A percentile compares a stretch with the other conserved stretches of the same genome.
Conservation (phyloP, 2,329 filamentous ascomycete genomes). For the Trichoderma polysporum region DNA sequence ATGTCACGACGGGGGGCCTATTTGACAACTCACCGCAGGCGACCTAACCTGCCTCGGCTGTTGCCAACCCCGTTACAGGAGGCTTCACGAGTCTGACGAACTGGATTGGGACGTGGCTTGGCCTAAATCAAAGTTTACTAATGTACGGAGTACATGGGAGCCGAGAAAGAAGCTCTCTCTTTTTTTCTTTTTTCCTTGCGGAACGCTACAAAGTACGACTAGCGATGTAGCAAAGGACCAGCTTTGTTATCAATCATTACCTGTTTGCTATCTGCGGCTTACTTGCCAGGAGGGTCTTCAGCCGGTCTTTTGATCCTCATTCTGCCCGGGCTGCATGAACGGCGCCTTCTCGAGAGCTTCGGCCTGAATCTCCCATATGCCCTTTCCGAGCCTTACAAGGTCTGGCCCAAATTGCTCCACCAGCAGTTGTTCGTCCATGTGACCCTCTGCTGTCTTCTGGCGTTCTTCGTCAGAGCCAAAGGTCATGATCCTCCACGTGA, state of each 20-base stretch:
- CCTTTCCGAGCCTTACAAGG: conserved; percentile 33
- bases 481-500: conserved; percentile 40
- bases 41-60: conserved; percentile 6
- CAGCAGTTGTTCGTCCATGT: conserved; percentile 24
- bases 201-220: background rate
- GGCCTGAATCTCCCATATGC: conserved; percentile 39
- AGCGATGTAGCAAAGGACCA: too few species aligned
- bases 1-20: conserved; percentile 3
- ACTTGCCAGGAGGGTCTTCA: background rate
- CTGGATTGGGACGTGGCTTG: conserved; percentile 16
- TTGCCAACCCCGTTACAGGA: background rate
- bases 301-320: conserved; percentile 1
- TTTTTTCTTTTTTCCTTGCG: background rate
- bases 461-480: conserved; percentile 36
- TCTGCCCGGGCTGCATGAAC: conserved; percentile 26
- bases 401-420: conserved; percentile 38
- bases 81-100: background rate
- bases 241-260: background rate
- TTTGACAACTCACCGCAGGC: conserved; percentile 17
- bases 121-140: conserved; percentile 10
- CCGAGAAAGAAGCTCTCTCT: background rate
- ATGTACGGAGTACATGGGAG: background rate
- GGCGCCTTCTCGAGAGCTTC: conserved; percentile 32
- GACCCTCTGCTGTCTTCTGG: background rate
- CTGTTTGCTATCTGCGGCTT: background rate